Evolutionary conservation across 192 early-diverging fungal genomes (phyloP).

Genomic region (Linnemannia zychae): DNA sequence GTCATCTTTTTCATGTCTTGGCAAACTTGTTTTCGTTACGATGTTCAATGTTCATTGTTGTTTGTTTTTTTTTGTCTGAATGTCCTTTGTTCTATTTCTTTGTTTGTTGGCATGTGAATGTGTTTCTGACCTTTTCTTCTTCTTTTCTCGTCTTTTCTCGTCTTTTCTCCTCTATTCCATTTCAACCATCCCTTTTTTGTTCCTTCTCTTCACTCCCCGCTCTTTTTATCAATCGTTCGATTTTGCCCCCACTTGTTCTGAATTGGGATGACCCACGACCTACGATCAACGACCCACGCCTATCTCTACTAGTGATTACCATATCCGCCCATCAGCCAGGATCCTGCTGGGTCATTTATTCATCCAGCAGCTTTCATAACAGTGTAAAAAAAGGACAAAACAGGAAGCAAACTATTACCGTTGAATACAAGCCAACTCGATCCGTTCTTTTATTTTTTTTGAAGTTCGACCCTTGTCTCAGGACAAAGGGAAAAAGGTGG

Average conservation of each 20-base stretch:
- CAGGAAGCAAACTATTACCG: neutral
- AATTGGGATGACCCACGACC: too few species aligned
- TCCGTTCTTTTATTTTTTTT: neutral
- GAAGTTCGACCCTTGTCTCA: neutral
- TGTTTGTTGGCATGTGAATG: too few species aligned
- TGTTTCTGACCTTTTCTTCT: too few species aligned
- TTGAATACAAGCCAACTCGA: neutral
- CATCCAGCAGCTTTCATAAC: conserved; percentile 63
- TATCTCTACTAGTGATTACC: conserved; percentile 74
- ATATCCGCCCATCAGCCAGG: conserved; percentile 80
- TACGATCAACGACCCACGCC: neutral
- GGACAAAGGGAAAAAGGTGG: neutral
- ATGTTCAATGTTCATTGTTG: neutral
- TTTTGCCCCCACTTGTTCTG: neutral
- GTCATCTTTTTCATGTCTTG: too few species aligned
- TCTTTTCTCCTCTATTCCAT: too few species aligned
- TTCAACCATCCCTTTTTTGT: too few species aligned
- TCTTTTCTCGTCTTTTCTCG: too few species aligned
- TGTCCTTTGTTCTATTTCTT: neutral
- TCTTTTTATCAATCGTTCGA: too few species aligned
- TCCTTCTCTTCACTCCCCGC: neutral
- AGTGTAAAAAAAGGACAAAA: neutral
- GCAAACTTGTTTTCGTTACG: conserved; percentile 58
- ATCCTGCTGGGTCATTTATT: conserved; percentile 79
- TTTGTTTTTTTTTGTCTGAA: neutral